phyloP scores from a whole-genome alignment of 23 red algal genomes.

The Pyropia haitanensis region DNA sequence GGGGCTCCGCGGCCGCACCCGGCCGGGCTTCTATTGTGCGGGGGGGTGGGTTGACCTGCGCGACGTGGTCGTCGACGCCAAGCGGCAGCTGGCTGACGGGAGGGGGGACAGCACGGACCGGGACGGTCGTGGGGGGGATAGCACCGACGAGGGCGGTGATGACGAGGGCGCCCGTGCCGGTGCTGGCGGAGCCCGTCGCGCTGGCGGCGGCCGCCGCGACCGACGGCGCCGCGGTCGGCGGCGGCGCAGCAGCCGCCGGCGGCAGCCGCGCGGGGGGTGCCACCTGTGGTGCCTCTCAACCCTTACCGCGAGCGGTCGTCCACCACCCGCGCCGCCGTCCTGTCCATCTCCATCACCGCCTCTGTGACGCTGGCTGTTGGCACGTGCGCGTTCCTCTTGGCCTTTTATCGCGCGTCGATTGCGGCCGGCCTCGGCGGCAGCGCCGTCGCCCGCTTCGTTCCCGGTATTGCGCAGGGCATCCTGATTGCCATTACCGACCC shows the following conservation, averaged over 20 bases:
- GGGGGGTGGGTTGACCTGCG: background rate
- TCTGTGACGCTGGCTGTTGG: conserved; percentile 28
- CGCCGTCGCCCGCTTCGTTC: conserved; percentile 17
- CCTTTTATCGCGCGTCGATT: conserved; percentile 27
- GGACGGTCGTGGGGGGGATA: background rate
- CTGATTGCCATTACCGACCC: conserved; percentile 42
- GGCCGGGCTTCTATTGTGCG: conserved; percentile 1
- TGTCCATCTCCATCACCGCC: conserved; percentile 16
- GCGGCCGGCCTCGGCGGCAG: conserved; percentile 15
- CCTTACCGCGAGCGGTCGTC: background rate
- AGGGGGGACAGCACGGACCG: background rate
- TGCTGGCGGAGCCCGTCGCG: background rate
- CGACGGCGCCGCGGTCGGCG: background rate
- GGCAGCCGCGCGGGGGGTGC: background rate
- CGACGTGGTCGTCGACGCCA: background rate
- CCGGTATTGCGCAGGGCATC: conserved; percentile 42
- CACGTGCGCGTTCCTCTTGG: conserved; percentile 12
- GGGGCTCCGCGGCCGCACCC: background rate
- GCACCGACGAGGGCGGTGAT: background rate
- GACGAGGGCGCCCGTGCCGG: background rate
- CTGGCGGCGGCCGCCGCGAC: background rate
- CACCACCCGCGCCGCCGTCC: background rate
- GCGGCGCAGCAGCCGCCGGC: background rate
- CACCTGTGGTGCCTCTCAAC: background rate
- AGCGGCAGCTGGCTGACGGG: background rate